These are phyloP conservation scores for Oryza australiensis DNA, from an alignment of 176 grass and related monocot species.

Conservation along the genomic window DNA sequence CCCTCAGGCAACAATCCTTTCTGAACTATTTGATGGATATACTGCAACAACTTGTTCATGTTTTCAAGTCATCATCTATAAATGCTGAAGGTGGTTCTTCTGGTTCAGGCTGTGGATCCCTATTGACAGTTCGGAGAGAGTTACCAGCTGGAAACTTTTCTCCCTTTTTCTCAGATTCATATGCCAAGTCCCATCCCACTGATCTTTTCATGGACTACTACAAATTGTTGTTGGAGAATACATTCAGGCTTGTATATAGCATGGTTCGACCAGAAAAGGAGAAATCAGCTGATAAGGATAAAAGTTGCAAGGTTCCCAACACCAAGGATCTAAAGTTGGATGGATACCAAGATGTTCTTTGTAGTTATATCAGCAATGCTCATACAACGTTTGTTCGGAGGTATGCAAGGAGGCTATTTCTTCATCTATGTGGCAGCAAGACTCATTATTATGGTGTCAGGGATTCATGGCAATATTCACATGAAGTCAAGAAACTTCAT, in stretches of 20 bases:
- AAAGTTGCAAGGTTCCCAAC: conserved; percentile 61
- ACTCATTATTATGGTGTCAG: conserved; percentile 91
- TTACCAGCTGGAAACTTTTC: conserved; percentile 94
- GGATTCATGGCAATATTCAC: conserved; percentile 89
- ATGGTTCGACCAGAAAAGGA: conserved; percentile 98
- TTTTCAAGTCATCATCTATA: conserved; percentile 76
- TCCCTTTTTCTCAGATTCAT: conserved; percentile 97
- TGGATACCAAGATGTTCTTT: conserved; percentile 94
- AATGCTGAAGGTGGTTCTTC: conserved; percentile 62
- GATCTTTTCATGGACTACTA: conserved; percentile 94
- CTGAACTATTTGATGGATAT: conserved; percentile 98
- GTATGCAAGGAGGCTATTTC: conserved; percentile 95
- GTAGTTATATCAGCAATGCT: conserved; percentile 97
- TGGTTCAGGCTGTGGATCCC: conserved; percentile 85
- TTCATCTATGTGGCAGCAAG: conserved; percentile 97
- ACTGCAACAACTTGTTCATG: conserved; percentile 85
- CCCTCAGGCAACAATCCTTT: conserved; percentile 83
- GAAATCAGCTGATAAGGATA: conserved; percentile 85
- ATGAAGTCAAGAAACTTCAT: conserved; percentile 83
- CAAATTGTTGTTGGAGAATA: conserved; percentile 91
- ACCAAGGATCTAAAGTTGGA: conserved; percentile 92
- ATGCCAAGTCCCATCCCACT: conserved; percentile 88
- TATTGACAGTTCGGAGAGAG: conserved; percentile 84
- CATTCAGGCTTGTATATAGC: conserved; percentile 93
- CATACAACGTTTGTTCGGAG: conserved; percentile 92